Evolutionary conservation across 2,329 filamentous ascomycete genomes (phyloP), one percentile per base, ranked within the genome.

Genomic region (Onygenales sp.): DNA sequence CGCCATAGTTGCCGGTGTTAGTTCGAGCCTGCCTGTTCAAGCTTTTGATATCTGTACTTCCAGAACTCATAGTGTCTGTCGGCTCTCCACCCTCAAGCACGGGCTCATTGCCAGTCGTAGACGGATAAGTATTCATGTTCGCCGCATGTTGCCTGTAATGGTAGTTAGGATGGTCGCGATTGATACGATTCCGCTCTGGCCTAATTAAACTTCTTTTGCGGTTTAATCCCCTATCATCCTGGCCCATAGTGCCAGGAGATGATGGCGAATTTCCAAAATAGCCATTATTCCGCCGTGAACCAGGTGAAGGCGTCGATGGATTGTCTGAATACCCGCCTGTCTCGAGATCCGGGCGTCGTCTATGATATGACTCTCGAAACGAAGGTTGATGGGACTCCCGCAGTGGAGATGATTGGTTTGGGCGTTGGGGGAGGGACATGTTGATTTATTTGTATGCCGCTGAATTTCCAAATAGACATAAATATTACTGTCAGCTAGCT

Each of bases 91-190:
- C 86, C 69, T 96, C 92, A 52, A 87, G 72, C 51, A 95, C 82
- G 2, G 91, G 89, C 63, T 97, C 91, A 62, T 95, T 87, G 56
- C 93, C 93, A 0, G 93, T 97, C 6, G 89, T 87, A 0, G 93
- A 97, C 0, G 94, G 93, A 59, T 89, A 78, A 5, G 90, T 86
- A 53, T 85, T 80, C 90, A 98, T 96, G 59, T 92, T 87, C 63
- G 90, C 87, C 8, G 94, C 90, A 80, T 95, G 91, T 68, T 95
- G 87, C 61, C 89, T 84, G 71, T 98, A 98, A 72, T 96, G 82
- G 66, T 96, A 98, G 69, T 97, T 94, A 11, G 91, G 90, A 67
- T 97, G 90, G 61, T 91, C 87, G 59, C 80, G 84, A 61, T 91
- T 87, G 61, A 95, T 89, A 61, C 87, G 83, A 64, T 86, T 86